phyloP scores from a whole-genome alignment of 768 basidiomycete genomes.

The Hirschioporus abietinus region DNA sequence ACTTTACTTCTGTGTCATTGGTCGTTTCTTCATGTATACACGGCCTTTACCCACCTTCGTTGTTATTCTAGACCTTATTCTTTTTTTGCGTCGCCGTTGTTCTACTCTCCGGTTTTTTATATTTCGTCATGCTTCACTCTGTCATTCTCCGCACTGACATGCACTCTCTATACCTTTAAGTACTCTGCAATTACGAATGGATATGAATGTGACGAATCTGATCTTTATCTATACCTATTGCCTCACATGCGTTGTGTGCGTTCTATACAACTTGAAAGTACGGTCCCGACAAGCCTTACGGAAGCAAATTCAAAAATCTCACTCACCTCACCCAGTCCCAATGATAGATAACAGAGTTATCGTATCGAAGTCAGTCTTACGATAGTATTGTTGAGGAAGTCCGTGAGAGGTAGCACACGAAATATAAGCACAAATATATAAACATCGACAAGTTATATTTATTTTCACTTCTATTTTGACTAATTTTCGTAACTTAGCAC shows the following conservation, averaged over 20 bases:
- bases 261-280: neutral
- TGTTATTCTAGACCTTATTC: neutral
- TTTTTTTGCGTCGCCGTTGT: neutral
- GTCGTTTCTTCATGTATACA: neutral
- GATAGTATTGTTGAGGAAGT: neutral
- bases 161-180: neutral
- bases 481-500: neutral
- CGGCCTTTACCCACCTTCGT: neutral
- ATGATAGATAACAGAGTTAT: too few species aligned
- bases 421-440: neutral
- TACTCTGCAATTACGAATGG: neutral
- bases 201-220: neutral
- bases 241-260: neutral
- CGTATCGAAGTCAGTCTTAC: too few species aligned
- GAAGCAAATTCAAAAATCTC: too few species aligned
- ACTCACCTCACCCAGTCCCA: too few species aligned
- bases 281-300: neutral
- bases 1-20: neutral
- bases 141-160: neutral
- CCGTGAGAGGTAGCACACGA: neutral
- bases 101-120: neutral
- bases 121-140: neutral
- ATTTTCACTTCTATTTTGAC: slow-evolving; percentile 1
- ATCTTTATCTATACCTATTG: neutral
- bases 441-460: neutral